Evolutionary conservation across 1,139 yeast genomes (phyloP).

Genomic region (Candida buenavistaensis): DNA sequence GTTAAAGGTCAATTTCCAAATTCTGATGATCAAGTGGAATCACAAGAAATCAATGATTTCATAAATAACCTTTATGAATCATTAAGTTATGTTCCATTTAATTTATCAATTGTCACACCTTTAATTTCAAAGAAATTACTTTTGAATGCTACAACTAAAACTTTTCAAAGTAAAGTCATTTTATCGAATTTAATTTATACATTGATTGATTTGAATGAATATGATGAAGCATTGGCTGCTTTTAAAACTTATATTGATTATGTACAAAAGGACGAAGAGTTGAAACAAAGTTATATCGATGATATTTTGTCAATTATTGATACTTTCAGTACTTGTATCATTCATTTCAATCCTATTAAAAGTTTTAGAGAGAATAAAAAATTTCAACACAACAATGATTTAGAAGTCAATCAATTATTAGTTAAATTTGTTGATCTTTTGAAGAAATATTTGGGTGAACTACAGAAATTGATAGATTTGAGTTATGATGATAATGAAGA

Average conservation of each 20-base stretch:
- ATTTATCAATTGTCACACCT: slow-evolving; percentile 24
- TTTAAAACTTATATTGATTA: slow-evolving; percentile 39
- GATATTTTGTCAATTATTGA: slow-evolving; percentile 41
- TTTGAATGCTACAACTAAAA: slow-evolving; percentile 30
- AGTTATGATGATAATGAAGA: slow-evolving; percentile 25
- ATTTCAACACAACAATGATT: slow-evolving; percentile 29
- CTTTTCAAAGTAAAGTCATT: slow-evolving; percentile 41
- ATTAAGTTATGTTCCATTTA: slow-evolving; percentile 24
- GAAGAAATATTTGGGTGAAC: slow-evolving; percentile 22
- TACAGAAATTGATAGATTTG: slow-evolving; percentile 27
- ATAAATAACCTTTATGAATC: slow-evolving; percentile 37
- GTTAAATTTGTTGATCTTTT: slow-evolving; percentile 21
- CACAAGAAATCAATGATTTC: slow-evolving; percentile 23
- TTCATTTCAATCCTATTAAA: slow-evolving; percentile 38
- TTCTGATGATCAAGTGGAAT: slow-evolving; percentile 18
- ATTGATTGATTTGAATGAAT: slow-evolving; percentile 37
- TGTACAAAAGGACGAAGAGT: slow-evolving; percentile 35
- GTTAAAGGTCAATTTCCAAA: slow-evolving; percentile 32
- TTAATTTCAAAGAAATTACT: slow-evolving; percentile 33
- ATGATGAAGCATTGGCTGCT: slow-evolving; percentile 48
- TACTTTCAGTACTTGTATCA: slow-evolving; percentile 34
- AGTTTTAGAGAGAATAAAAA: slow-evolving; percentile 21
- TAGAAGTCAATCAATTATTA: slow-evolving; percentile 24
- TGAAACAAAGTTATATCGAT: slow-evolving; percentile 30
- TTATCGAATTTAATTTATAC: slow-evolving; percentile 34